Base-by-base conservation (phyloP, 2,329 filamentous ascomycete genomes). In the Neoscytalidium dimidiatum region DNA sequence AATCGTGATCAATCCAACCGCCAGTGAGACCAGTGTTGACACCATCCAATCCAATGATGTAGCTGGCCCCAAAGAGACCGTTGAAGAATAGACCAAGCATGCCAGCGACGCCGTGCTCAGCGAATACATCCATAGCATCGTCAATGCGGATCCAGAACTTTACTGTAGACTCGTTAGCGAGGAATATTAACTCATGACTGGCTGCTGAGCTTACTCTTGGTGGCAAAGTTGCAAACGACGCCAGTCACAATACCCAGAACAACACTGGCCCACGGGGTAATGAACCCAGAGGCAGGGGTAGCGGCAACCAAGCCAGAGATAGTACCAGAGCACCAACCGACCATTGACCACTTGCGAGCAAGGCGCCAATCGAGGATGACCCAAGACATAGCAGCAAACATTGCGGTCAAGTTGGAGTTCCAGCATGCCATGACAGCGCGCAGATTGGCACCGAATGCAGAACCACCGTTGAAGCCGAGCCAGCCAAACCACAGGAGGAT, bases 391-490 rank as follows among this genome's bases (percentile, higher is more conserved):
- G 92, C 90, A 44, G 88, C 94, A 73, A 97, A 96, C 83, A 93
- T 92, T 77, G 92, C 94, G 56, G 92, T 95, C 74, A 97, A 78
- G 83, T 95, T 97, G 66, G 91, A 92, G 85, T 98, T 98, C 94
- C 94, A 99, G 88, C 92, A 97, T 64, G 95, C 94, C 89, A 97
- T 96, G 69, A 91, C 90, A 64, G 95, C 95, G 70, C 95, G 91
- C 62, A 98, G 85, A 83, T 97, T 97, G 70, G 94, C 92, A 71
- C 94, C 94, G 71, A 97, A 97, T 43, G 94, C 84, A 26, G 94
- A 97, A 69, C 95, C 95, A 72, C 94, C 95, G 84, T 99, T 99
- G 88, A 99, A 99, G 64, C 94, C 95, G 69, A 99, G 85, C 95
- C 95, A 99, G 74, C 95, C 95, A 74, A 98, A 98, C 94, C 94